phyloP scores from a whole-genome alignment of 257 asterid species.

The Penstemon barbatus region DNA sequence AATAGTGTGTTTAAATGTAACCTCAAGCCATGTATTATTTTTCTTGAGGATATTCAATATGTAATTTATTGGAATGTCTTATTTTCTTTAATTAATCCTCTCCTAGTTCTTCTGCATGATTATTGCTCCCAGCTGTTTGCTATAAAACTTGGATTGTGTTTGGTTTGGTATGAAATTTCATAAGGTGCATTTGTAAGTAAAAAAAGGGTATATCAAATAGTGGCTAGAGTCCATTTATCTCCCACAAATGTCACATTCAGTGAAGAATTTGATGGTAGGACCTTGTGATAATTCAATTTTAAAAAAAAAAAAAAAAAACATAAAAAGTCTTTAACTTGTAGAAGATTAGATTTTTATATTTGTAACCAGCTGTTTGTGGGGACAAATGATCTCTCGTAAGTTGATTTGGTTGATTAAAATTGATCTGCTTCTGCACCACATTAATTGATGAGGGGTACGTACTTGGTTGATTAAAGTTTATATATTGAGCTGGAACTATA shows the following conservation, averaged over 20 bases:
- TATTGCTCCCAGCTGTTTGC: constrained; percentile 9
- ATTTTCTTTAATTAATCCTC: neutral
- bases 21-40: constrained; percentile 22
- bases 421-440: constrained; percentile 18
- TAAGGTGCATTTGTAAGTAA: neutral
- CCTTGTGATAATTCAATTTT: constrained; percentile 25
- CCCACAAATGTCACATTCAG: constrained; percentile 36
- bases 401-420: constrained; percentile 31
- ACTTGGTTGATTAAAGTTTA: constrained; percentile 24
- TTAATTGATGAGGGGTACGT: neutral
- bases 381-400: constrained; percentile 42
- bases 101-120: neutral
- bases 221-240: neutral
- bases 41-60: constrained; percentile 35
- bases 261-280: constrained; percentile 37
- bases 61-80: constrained; percentile 37
- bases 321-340: constrained; percentile 38
- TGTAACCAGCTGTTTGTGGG: constrained; percentile 81
- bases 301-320: constrained; percentile 33
- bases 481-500: constrained; percentile 49
- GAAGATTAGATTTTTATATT: constrained; percentile 36
- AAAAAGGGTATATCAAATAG: neutral
- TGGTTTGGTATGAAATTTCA: neutral
- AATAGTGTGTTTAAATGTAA: constrained; percentile 44
- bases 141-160: constrained; percentile 5